phyloP scores from a whole-genome alignment of 352 stramenopile genomes.

The Globisporangium echinulatum region DNA sequence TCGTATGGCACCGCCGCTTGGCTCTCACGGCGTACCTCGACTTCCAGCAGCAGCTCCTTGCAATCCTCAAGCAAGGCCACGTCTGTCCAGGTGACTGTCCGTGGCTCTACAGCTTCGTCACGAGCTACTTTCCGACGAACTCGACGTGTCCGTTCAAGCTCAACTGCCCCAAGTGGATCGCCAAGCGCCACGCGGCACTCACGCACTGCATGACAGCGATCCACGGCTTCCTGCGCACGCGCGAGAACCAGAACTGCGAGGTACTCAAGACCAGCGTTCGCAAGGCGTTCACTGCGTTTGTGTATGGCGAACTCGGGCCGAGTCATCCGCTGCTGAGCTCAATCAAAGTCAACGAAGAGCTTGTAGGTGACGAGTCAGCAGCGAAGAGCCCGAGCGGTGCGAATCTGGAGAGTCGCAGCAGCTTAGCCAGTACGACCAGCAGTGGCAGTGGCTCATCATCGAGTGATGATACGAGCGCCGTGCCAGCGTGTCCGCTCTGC shows the following conservation, averaged over 20 bases:
- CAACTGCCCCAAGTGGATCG: conserved; percentile 2
- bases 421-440: not conserved
- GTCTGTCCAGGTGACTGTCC: conserved; percentile 11
- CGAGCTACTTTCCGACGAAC: conserved; percentile 13
- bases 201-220: conserved; percentile 11
- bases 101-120: conserved; percentile 17
- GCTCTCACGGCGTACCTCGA: not conserved
- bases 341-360: too few species aligned
- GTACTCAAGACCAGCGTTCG: conserved; percentile 8
- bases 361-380: not conserved
- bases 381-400: not conserved
- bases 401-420: not conserved
- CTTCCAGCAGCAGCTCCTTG: conserved; percentile 6
- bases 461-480: not conserved
- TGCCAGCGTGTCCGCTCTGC: conserved; percentile 4
- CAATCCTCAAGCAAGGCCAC: conserved; percentile 8
- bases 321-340: conserved; percentile 5
- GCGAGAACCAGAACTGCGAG: conserved; percentile 14
- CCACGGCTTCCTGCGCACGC: conserved; percentile 7
- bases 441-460: not conserved
- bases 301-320: conserved; percentile 7
- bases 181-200: conserved; percentile 10
- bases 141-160: conserved; percentile 7
- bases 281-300: conserved; percentile 7
- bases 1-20: conserved; percentile 6